Base-by-base conservation (phyloP, 2,329 filamentous ascomycete species). In the Capronia coronata region DNA sequence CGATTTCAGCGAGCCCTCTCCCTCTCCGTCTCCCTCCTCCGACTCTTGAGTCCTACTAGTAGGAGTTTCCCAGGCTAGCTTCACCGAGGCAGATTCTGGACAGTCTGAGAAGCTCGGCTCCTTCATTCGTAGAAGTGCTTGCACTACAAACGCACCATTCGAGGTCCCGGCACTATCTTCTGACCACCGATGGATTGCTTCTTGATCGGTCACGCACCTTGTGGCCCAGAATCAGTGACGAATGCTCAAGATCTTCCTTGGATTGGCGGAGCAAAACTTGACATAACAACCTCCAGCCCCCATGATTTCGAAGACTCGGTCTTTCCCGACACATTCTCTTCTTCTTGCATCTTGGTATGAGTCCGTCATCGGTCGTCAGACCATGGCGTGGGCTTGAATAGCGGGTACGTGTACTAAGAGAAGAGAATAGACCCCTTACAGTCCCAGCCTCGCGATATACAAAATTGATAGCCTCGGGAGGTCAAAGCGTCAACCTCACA, bases 381-480 rank as follows among this genome's bases (percentile, higher is more conserved):
- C 22, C 38, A 41, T 21, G 8, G 22, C 22, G n/a, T 23, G 19
- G 13, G 8, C 19, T 41, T 3, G n/a, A n/a, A 41, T n/a, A 8
- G 22, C 38, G 38, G 19, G 25, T n/a, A n/a, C 21, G 13, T 5
- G 19, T 4, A 25, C 14, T 14, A 3, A 3, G 13, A n/a, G 22
- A n/a, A 10, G 16, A 41, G 38, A 5, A 25, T 13, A 25, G 6
- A 14, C 13, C 22, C 38, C 19, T 41, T 25, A 41, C 19, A 5
- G 38, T 41, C 38, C 38, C 38, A 41, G 38, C 19, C 38, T 41
- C 38, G 38, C 22, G 9, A 22, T 25, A 41, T 25, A 25, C 16
- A 5, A 25, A 25, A 5, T 4, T 21, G 21, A 14, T 23, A 2
- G 5, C 14, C 18, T 18, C 7, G 18, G 18, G 34, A 37, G 34